Conservation (phyloP, 1,139 yeast genomes). For the Sugiyamaella neomexicana region DNA sequence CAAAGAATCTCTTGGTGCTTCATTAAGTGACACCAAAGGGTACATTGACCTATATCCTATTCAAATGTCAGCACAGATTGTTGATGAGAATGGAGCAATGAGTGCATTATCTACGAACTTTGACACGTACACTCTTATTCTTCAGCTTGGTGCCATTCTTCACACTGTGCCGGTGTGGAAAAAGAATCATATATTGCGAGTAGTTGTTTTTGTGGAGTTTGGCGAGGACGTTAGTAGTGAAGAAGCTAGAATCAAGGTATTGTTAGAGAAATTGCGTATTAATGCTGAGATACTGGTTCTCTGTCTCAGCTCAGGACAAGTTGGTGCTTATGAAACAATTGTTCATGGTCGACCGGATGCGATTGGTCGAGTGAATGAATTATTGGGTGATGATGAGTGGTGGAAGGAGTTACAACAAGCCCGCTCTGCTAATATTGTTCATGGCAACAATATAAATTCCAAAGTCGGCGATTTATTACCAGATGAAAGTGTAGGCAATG, state of each 20-base stretch:
- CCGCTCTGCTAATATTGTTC: constrained; percentile 43
- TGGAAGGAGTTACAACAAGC: constrained; percentile 67
- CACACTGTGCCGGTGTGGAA: constrained; percentile 95
- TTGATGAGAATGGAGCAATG: constrained; percentile 60
- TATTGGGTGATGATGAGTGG: constrained; percentile 52
- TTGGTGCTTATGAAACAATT: constrained; percentile 70
- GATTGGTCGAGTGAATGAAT: constrained; percentile 38
- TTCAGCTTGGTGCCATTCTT: constrained; percentile 89
- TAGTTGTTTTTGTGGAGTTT: constrained; percentile 85
- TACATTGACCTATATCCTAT: constrained; percentile 90
- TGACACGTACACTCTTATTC: constrained; percentile 88
- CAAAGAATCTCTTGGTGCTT: constrained; percentile 18
- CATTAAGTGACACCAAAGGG: constrained; percentile 35
- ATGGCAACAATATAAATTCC: constrained; percentile 8
- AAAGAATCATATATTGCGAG: constrained; percentile 66
- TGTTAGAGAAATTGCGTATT: constrained; percentile 76
- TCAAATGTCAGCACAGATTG: constrained; percentile 86
- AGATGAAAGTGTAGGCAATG: constrained; percentile 13
- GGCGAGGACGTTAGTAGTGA: constrained; percentile 72
- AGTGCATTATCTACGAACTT: constrained; percentile 82
- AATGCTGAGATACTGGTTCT: constrained; percentile 74
- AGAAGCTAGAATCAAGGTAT: constrained; percentile 53
- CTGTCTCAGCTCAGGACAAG: constrained; percentile 60
- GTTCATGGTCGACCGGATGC: constrained; percentile 58
- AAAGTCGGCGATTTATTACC: constrained; percentile 12